Conservation (phyloP, 768 basidiomycete genomes). For the Lactarius pseudohatsudake region DNA sequence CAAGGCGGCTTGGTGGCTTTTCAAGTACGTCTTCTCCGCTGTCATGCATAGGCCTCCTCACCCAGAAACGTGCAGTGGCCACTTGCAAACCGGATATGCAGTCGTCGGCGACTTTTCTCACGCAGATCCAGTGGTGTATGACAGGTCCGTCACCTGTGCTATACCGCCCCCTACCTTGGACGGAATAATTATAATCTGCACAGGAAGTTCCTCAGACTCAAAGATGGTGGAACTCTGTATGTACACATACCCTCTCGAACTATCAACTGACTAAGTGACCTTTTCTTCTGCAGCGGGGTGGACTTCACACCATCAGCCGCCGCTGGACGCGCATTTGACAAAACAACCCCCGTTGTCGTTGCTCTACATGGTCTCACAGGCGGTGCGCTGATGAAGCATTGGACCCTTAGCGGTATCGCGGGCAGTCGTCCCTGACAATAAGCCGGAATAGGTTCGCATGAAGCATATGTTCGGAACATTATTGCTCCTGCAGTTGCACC, state of each 20-base stretch:
- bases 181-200: slow-evolving; percentile 17
- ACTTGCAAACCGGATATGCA: slow-evolving; percentile 63
- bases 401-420: neutral
- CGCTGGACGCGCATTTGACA: slow-evolving; percentile 32
- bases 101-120: slow-evolving; percentile 60
- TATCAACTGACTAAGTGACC: neutral
- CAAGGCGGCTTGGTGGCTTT: slow-evolving; percentile 36
- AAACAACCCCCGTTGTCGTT: slow-evolving; percentile 53
- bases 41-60: neutral
- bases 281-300: slow-evolving; percentile 46
- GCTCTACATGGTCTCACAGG: slow-evolving; percentile 53
- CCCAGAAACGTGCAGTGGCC: slow-evolving; percentile 38
- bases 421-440: slow-evolving; percentile 13
- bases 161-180: neutral
- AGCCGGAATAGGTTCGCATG: slow-evolving; percentile 66
- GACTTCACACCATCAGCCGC: slow-evolving; percentile 53
- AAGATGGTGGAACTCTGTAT: slow-evolving; percentile 66
- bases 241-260: slow-evolving; percentile 29
- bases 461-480: slow-evolving; percentile 84
- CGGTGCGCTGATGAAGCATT: slow-evolving; percentile 35
- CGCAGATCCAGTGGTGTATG: slow-evolving; percentile 53
- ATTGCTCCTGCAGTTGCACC: slow-evolving; percentile 71
- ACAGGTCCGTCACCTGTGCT: slow-evolving; percentile 41
- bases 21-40: slow-evolving; percentile 29
- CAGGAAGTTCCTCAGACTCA: slow-evolving; percentile 49